A percentile compares a stretch with the other conserved stretches of the same genome.
phyloP scores from a whole-genome alignment of 805 yeast species.

The Clavispora fructus region DNA sequence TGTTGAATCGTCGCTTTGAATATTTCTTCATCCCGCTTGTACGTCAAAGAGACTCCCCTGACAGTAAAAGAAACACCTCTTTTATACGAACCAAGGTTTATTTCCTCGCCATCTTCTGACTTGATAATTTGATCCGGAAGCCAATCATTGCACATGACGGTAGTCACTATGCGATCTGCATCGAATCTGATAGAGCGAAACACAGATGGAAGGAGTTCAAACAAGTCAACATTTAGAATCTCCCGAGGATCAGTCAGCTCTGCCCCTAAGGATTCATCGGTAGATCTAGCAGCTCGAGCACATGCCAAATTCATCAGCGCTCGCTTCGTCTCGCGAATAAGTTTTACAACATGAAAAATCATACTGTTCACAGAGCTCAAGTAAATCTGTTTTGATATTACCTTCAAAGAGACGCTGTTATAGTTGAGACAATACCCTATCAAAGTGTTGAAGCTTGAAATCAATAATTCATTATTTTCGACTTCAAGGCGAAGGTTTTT shows the following conservation, averaged over 20 bases:
- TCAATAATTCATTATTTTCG: slow-evolving; percentile 24
- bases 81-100: slow-evolving; percentile 32
- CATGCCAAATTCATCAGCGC: slow-evolving; percentile 23
- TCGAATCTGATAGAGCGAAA: slow-evolving; percentile 23
- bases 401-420: slow-evolving; percentile 17
- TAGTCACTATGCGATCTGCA: slow-evolving; percentile 24
- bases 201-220: slow-evolving; percentile 25
- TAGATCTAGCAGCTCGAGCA: slow-evolving; percentile 3
- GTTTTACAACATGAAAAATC: slow-evolving; percentile 31
- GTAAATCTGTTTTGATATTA: slow-evolving; percentile 22
- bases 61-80: slow-evolving; percentile 33
- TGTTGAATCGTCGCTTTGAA: slow-evolving; percentile 16
- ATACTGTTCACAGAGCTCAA: slow-evolving; percentile 33
- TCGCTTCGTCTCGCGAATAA: slow-evolving; percentile 25
- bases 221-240: slow-evolving; percentile 18
- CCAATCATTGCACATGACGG: slow-evolving; percentile 36
- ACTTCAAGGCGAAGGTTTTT: slow-evolving; percentile 27
- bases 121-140: slow-evolving; percentile 28
- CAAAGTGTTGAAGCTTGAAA: slow-evolving; percentile 25
- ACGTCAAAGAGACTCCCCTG: slow-evolving; percentile 17
- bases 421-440: slow-evolving; percentile 22
- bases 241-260: background rate
- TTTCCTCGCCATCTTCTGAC: slow-evolving; percentile 20
- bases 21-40: slow-evolving; percentile 18
- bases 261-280: background rate